Percentiles rank a stretch among this genome's conserved stretches.
Evolutionary conservation across 768 basidiomycete species (phyloP).

Genomic region (Agaricus sinodeliciosus): DNA sequence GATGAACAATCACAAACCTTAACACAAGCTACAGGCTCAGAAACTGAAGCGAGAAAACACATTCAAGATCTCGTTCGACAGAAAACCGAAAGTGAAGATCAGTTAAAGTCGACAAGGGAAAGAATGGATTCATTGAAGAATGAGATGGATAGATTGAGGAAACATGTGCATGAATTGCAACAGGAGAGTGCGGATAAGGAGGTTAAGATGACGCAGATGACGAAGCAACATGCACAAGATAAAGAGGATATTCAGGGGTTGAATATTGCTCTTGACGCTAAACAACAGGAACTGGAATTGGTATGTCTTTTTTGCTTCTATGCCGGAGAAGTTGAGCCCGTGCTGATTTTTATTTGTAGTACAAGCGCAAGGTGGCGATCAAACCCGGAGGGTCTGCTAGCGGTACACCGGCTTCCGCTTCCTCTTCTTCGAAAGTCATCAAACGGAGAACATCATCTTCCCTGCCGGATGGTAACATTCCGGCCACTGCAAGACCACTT

Average conservation of each 20-base stretch:
- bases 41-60: slow-evolving; percentile 36
- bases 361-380: slow-evolving; percentile 57
- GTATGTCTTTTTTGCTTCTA: slow-evolving; percentile 36
- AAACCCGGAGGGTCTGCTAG: slow-evolving; percentile 40
- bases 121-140: slow-evolving; percentile 42
- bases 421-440: slow-evolving; percentile 27
- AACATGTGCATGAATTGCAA: slow-evolving; percentile 64
- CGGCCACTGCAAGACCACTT: slow-evolving; percentile 43
- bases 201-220: slow-evolving; percentile 66
- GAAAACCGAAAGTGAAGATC: slow-evolving; percentile 51
- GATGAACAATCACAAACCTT: slow-evolving; percentile 43
- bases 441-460: slow-evolving; percentile 52
- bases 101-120: slow-evolving; percentile 41
- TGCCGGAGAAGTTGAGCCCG: not conserved
- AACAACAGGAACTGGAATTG: slow-evolving; percentile 90
- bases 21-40: slow-evolving; percentile 39
- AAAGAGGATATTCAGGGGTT: slow-evolving; percentile 78
- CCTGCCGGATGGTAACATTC: slow-evolving; percentile 45
- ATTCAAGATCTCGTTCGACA: slow-evolving; percentile 45
- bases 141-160: slow-evolving; percentile 53
- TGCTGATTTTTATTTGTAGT: slow-evolving; percentile 24
- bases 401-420: slow-evolving; percentile 34
- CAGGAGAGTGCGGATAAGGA: slow-evolving; percentile 84
- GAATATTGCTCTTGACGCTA: slow-evolving; percentile 88
- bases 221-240: slow-evolving; percentile 57